Percentiles rank a stretch among this genome's conserved stretches.
Conservation (phyloP, 225 moss, liverwort and hornwort genomes). For the Sphagnum contortum region DNA sequence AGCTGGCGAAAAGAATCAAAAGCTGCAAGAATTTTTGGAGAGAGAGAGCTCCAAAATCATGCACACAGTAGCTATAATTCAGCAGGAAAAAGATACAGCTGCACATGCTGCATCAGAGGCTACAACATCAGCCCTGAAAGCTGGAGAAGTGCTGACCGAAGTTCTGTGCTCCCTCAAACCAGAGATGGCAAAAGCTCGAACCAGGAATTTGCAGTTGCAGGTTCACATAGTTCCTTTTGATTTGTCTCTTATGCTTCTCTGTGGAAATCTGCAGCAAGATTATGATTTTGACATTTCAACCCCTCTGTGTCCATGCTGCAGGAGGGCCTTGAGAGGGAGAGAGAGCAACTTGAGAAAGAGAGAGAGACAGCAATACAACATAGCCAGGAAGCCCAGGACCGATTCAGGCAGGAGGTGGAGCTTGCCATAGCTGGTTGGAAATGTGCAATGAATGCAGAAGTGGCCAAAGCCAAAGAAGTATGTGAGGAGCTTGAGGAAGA, state of each 20-base stretch:
- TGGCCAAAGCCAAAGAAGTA: constrained; percentile 65
- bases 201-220: constrained; percentile 53
- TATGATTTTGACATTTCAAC: too few relatives aligned
- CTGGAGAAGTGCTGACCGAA: constrained; percentile 60
- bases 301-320: constrained; percentile 9
- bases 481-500: constrained; percentile 55
- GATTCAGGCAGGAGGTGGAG: constrained; percentile 71
- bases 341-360: constrained; percentile 41
- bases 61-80: constrained; percentile 51
- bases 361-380: constrained; percentile 47
- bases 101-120: constrained; percentile 74
- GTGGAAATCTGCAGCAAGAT: too few relatives aligned
- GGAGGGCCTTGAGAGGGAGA: constrained; percentile 47
- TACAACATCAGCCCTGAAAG: constrained; percentile 65
- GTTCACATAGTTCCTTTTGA: constrained; percentile 3
- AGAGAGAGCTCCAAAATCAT: constrained; percentile 64
- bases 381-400: constrained; percentile 47
- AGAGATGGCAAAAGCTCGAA: constrained; percentile 69
- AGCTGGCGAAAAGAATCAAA: constrained; percentile 51
- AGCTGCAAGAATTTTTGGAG: constrained; percentile 70
- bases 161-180: constrained; percentile 65
- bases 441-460: constrained; percentile 72
- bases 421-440: constrained; percentile 72
- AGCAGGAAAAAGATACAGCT: constrained; percentile 72
- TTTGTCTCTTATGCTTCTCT: too few relatives aligned